Conservation (phyloP, 352 stramenopile species). For the Phytophthora cajani region DNA sequence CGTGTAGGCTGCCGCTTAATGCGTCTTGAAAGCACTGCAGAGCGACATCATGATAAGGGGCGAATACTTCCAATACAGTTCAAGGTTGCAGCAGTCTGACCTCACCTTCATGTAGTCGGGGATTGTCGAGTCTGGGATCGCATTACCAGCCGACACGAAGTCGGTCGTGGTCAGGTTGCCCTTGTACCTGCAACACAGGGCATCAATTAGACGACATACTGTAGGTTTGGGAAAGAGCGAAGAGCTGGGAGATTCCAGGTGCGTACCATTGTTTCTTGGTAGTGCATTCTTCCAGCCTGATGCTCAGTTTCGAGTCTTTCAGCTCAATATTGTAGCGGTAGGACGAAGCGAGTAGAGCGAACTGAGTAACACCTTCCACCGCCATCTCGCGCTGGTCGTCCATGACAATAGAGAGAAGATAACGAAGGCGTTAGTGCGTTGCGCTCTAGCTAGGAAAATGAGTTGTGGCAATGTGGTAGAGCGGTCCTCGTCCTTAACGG, state of each 20-base stretch:
- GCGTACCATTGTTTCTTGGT: background rate
- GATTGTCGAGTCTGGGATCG: background rate
- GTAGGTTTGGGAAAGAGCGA: too few species aligned
- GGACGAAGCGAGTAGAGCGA: background rate
- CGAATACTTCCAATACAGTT: background rate
- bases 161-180: background rate
- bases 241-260: too few species aligned
- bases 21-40: conserved; percentile 6
- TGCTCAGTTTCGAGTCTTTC: background rate
- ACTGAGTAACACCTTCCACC: conserved; percentile 18
- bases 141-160: background rate
- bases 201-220: too few species aligned
- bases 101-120: background rate
- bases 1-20: background rate
- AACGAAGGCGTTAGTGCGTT: too few species aligned
- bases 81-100: background rate
- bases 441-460: too few species aligned
- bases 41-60: background rate
- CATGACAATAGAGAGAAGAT: too few species aligned
- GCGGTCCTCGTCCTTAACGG: too few species aligned
- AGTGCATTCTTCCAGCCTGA: background rate
- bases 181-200: background rate
- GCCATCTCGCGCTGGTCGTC: background rate
- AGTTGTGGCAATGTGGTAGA: too few species aligned
- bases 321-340: conserved; percentile 1